Conservation (phyloP, 441 rosid genomes). For the Biscutella auriculata region DNA sequence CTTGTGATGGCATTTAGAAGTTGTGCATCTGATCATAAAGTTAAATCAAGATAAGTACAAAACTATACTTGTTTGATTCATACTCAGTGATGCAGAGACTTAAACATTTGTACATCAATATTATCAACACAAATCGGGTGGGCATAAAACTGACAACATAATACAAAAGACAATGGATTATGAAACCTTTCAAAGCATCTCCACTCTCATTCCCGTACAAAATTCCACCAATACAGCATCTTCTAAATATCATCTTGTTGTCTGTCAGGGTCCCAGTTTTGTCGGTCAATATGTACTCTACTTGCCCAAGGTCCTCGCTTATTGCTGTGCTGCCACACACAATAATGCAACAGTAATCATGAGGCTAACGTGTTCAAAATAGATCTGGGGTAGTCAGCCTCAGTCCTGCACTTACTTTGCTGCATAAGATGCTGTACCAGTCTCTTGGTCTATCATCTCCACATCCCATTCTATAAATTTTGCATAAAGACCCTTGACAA, state of each 20-base stretch:
- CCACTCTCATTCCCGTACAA: conserved; percentile 87
- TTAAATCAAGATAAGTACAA: conserved; percentile 3
- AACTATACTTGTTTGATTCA: background rate
- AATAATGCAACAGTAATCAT: conserved; percentile 19
- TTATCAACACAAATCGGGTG: background rate
- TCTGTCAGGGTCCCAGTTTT: conserved; percentile 99
- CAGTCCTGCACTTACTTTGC: conserved; percentile 59
- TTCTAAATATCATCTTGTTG: conserved; percentile 90
- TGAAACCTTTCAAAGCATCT: conserved; percentile 85
- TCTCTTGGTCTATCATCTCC: conserved; percentile 86
- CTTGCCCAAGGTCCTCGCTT: conserved; percentile 99
- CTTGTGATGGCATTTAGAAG: conserved; percentile 62
- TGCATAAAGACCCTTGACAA: conserved; percentile 93
- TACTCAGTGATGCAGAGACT: background rate
- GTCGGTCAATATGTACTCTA: conserved; percentile 96
- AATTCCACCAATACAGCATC: conserved; percentile 79
- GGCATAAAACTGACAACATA: background rate
- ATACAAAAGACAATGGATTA: background rate
- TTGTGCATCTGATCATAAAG: conserved; percentile 40
- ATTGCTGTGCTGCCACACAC: conserved; percentile 97
- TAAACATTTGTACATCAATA: background rate
- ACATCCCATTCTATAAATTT: conserved; percentile 97
- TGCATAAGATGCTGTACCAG: conserved; percentile 72
- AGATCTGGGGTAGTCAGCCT: conserved; percentile 3
- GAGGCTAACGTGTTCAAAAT: background rate